phyloP scores from a whole-genome alignment of 148 eudicot species.

The Persicaria maculosa region DNA sequence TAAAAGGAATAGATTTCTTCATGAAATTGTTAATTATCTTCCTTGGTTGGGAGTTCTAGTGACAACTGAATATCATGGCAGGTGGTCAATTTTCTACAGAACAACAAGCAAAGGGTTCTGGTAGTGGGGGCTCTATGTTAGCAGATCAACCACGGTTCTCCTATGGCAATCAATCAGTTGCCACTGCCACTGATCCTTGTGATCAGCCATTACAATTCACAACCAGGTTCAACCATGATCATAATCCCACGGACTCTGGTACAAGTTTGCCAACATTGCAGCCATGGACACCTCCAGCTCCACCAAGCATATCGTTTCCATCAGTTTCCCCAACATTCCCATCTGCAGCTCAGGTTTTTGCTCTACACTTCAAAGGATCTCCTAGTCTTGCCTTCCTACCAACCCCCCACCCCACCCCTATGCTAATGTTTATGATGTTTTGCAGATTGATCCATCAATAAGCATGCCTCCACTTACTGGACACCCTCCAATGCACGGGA shows the following conservation, averaged over 20 bases:
- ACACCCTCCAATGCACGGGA: conserved; percentile 54
- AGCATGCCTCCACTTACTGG: conserved; percentile 48
- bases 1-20: background rate
- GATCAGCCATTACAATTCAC: conserved; percentile 80
- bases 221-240: conserved; percentile 45
- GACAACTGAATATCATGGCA: conserved; percentile 31
- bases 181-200: conserved; percentile 31
- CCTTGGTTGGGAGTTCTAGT: conserved; percentile 2
- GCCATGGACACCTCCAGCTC: conserved; percentile 49
- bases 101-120: conserved; percentile 36
- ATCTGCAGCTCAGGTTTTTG: conserved; percentile 53
- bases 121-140: conserved; percentile 31
- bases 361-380: conserved; percentile 12
- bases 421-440: conserved; percentile 17
- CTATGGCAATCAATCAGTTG: conserved; percentile 34
- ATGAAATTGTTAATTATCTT: background rate
- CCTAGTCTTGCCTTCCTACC: background rate
- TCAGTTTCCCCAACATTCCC: conserved; percentile 43
- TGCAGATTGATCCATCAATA: conserved; percentile 66
- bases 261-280: conserved; percentile 41
- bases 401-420: background rate
- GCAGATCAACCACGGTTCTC: conserved; percentile 44
- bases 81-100: conserved; percentile 51
- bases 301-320: conserved; percentile 53
- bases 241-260: conserved; percentile 35